Evolutionary conservation across 805 yeast species (phyloP).

Genomic region (Candida odintsovae): DNA sequence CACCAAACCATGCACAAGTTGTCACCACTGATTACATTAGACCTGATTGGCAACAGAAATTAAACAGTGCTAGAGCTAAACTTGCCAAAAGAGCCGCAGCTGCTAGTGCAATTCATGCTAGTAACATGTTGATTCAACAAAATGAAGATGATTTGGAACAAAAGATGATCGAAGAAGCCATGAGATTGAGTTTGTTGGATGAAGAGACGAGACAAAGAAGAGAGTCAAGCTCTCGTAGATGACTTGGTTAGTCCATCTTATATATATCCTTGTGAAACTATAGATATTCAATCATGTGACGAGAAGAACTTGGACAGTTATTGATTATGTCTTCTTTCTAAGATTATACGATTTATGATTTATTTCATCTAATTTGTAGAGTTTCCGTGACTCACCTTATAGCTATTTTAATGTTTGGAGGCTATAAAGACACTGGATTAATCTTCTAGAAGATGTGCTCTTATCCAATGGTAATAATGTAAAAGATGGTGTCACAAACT

Average conservation of each 20-base stretch:
- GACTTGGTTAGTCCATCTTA: background rate
- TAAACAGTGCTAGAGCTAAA: conserved; percentile 65
- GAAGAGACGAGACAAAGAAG: conserved; percentile 49
- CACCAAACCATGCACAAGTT: conserved; percentile 64
- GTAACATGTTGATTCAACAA: conserved; percentile 58
- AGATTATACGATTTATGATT: background rate
- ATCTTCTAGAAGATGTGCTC: too few relatives aligned
- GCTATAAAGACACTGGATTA: too few relatives aligned
- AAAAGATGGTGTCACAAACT: too few relatives aligned
- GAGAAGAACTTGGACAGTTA: background rate
- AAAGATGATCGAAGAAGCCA: conserved; percentile 79
- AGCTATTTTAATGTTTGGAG: too few relatives aligned
- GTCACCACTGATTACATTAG: conserved; percentile 77
- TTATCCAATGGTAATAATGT: too few relatives aligned
- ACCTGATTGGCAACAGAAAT: conserved; percentile 87
- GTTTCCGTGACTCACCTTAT: too few relatives aligned
- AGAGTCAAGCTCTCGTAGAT: conserved; percentile 17
- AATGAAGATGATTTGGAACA: conserved; percentile 49
- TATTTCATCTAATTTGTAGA: background rate
- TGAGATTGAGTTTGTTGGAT: conserved; percentile 66
- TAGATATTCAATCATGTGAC: too few relatives aligned
- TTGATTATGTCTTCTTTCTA: background rate
- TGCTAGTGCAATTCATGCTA: conserved; percentile 89
- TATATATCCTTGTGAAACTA: too few relatives aligned
- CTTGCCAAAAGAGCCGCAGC: conserved; percentile 87